phyloP scores from a whole-genome alignment of 768 basidiomycete genomes.

The Psilocybe subaeruginosa region DNA sequence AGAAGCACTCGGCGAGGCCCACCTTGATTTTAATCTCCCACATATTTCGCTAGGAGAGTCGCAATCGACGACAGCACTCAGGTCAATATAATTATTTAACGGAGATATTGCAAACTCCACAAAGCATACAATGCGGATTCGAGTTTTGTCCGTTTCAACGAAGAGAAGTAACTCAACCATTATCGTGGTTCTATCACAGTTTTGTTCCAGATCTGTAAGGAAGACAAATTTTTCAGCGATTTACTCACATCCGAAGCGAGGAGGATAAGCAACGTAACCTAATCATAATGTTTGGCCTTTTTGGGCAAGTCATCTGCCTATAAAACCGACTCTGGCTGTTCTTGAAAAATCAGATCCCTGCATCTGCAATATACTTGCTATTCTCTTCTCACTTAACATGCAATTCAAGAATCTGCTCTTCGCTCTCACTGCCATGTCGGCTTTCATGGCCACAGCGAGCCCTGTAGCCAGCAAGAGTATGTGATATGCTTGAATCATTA shows the following conservation, averaged over 20 bases:
- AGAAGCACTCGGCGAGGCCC: neutral
- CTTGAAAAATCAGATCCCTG: neutral
- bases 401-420: neutral
- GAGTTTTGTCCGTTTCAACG: neutral
- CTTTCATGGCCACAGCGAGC: neutral
- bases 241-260: neutral
- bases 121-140: neutral
- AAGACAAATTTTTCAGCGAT: neutral
- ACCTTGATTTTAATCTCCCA: neutral
- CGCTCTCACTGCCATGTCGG: neutral
- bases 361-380: neutral
- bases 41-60: neutral
- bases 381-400: neutral
- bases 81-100: neutral
- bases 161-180: neutral
- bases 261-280: neutral
- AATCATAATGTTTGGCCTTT: neutral
- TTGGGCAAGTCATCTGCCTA: neutral
- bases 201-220: neutral
- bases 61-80: neutral
- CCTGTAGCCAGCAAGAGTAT: neutral
- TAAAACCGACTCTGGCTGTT: neutral
- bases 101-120: neutral
- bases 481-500: neutral
- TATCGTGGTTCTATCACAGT: neutral